phyloP scores from a whole-genome alignment of 2,329 filamentous ascomycete species.

The Hirsutella minnesotensis region DNA sequence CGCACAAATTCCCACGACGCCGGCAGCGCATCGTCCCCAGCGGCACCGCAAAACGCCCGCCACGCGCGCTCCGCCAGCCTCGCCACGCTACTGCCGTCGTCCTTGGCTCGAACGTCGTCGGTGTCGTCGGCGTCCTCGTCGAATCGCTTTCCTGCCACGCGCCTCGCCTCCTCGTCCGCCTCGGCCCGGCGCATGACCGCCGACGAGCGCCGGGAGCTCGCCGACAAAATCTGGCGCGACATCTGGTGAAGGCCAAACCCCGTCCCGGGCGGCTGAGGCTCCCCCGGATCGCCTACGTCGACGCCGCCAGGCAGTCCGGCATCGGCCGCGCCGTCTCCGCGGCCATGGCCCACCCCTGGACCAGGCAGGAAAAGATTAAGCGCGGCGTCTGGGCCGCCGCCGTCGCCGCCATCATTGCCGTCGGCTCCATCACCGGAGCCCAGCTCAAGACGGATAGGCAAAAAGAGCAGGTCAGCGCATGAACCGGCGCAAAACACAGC shows the following conservation, averaged over 20 bases:
- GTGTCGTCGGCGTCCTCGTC: no score
- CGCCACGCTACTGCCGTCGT: neutral
- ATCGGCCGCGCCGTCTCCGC: neutral
- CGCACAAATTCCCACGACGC: neutral
- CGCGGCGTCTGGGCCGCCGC: slow-evolving; percentile 28
- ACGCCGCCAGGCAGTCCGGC: neutral
- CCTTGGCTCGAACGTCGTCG: no score
- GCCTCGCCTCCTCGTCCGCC: neutral
- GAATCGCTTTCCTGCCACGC: no score
- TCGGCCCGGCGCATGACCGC: slow-evolving; percentile 7
- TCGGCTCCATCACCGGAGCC: slow-evolving; percentile 36
- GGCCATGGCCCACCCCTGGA: slow-evolving; percentile 10
- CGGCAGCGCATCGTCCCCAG: neutral
- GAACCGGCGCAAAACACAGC: neutral
- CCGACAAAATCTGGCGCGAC: slow-evolving; percentile 14
- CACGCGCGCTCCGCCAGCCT: neutral
- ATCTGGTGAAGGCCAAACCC: slow-evolving; percentile 11
- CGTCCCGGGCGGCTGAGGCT: neutral
- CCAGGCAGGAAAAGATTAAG: slow-evolving; percentile 20
- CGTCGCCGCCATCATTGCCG: slow-evolving; percentile 32
- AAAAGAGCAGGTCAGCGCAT: slow-evolving; percentile 24
- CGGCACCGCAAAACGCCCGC: neutral
- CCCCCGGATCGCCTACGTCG: neutral
- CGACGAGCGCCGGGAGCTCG: slow-evolving; percentile 10
- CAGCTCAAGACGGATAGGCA: slow-evolving; percentile 36